Conservation (phyloP, 1,284 basidiomycete species). For the Trametes pubescens region DNA sequence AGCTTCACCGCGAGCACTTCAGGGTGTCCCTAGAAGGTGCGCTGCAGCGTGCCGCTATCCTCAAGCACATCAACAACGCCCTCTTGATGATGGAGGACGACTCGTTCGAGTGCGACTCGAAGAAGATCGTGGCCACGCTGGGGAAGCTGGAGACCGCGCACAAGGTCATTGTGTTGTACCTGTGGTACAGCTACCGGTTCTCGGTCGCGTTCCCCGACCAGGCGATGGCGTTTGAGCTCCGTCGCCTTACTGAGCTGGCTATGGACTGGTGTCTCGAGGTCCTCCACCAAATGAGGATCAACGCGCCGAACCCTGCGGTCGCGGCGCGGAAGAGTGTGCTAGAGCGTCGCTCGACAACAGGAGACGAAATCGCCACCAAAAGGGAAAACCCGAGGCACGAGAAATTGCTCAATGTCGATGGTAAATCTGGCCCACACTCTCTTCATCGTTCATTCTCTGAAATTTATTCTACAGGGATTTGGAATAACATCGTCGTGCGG, state of each 20-base stretch:
- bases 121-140: slow-evolving; percentile 44
- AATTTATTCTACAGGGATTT: not conserved
- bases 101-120: slow-evolving; percentile 10
- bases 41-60: slow-evolving; percentile 32
- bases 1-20: slow-evolving; percentile 33
- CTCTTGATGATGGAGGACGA: slow-evolving; percentile 30
- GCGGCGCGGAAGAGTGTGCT: slow-evolving; percentile 22
- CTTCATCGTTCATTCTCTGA: not conserved
- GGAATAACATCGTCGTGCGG: slow-evolving; percentile 11
- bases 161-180: slow-evolving; percentile 82
- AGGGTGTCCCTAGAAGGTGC: slow-evolving; percentile 31
- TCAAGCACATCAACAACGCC: slow-evolving; percentile 32
- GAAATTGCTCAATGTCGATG: not conserved
- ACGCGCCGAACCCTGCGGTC: slow-evolving; percentile 4
- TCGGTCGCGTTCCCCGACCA: slow-evolving; percentile 76
- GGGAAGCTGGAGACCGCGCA: slow-evolving; percentile 82
- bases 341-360: slow-evolving; percentile 11
- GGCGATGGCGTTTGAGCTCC: slow-evolving; percentile 60
- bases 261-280: slow-evolving; percentile 71
- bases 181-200: slow-evolving; percentile 89
- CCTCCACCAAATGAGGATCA: slow-evolving; percentile 36
- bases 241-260: slow-evolving; percentile 71
- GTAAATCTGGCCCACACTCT: not conserved
- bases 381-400: not conserved
- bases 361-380: not conserved